Conservation (phyloP, 805 yeast species). For the Candida maris region DNA sequence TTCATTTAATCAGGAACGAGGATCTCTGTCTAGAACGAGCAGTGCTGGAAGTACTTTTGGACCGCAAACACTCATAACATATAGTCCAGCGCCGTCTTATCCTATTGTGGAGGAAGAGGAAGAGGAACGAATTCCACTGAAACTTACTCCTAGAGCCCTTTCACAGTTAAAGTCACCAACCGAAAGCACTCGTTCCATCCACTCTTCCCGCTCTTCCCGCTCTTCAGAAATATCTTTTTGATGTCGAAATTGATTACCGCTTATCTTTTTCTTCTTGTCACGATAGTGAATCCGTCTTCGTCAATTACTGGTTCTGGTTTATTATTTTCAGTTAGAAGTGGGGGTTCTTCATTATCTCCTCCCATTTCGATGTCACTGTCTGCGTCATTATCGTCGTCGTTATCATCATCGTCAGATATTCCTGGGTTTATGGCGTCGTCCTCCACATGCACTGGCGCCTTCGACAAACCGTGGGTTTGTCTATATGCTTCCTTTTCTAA, state of each 20-base stretch:
- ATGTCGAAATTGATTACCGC: background rate
- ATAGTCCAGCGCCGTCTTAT: background rate
- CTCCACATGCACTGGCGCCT: slow-evolving; percentile 42
- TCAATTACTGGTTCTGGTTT: slow-evolving; percentile 68
- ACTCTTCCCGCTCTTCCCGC: too few relatives aligned
- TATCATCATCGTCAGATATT: slow-evolving; percentile 42
- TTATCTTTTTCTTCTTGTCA: slow-evolving; percentile 62
- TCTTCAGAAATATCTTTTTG: too few relatives aligned
- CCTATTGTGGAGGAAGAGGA: background rate
- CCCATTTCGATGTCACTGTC: slow-evolving; percentile 36
- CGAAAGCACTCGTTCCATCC: too few relatives aligned
- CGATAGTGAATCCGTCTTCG: slow-evolving; percentile 93
- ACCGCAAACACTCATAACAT: slow-evolving; percentile 8
- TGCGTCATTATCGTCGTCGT: slow-evolving; percentile 30
- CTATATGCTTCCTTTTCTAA: slow-evolving; percentile 45
- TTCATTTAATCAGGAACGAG: slow-evolving; percentile 16
- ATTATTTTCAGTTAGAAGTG: slow-evolving; percentile 17
- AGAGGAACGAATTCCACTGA: background rate
- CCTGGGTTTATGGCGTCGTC: slow-evolving; percentile 65
- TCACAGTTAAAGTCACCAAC: background rate
- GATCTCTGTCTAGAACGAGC: slow-evolving; percentile 14
- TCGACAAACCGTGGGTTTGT: slow-evolving; percentile 22
- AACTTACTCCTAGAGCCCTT: background rate
- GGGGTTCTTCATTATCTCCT: slow-evolving; percentile 8
- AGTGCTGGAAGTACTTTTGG: slow-evolving; percentile 19